Evolutionary conservation across 345 rosid genomes (phyloP).

Genomic region (Turritis glabra): DNA sequence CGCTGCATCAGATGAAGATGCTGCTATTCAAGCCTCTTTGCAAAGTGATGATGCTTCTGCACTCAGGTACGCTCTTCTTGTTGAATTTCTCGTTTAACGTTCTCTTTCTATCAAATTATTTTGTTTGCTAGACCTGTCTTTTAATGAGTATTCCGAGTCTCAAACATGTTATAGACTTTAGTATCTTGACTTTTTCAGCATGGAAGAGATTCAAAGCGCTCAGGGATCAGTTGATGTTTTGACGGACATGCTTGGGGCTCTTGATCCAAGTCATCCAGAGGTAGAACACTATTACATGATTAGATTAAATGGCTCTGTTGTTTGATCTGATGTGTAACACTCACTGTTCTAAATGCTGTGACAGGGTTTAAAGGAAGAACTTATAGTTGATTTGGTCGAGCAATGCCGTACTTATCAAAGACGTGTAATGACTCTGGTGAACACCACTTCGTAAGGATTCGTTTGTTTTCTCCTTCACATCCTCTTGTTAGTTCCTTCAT

Average conservation of each 20-base stretch:
- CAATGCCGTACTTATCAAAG: slow-evolving; percentile 89
- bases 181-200: slow-evolving; percentile 46
- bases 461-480: not conserved
- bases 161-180: slow-evolving; percentile 12
- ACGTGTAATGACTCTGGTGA: slow-evolving; percentile 82
- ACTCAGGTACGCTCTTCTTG: slow-evolving; percentile 60
- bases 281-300: slow-evolving; percentile 39
- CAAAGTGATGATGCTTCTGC: slow-evolving; percentile 86
- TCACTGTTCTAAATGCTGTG: slow-evolving; percentile 26
- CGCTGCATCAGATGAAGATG: slow-evolving; percentile 71
- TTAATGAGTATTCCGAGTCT: not conserved
- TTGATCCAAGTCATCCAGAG: slow-evolving; percentile 82
- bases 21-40: slow-evolving; percentile 88
- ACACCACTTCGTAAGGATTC: slow-evolving; percentile 60
- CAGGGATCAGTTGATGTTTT: slow-evolving; percentile 70
- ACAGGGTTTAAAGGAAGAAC: slow-evolving; percentile 86
- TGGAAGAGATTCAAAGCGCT: slow-evolving; percentile 77
- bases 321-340: slow-evolving; percentile 6
- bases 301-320: not conserved
- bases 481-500: not conserved
- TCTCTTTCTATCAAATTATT: not conserved
- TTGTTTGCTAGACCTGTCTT: not conserved
- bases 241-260: slow-evolving; percentile 82
- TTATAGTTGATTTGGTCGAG: slow-evolving; percentile 84
- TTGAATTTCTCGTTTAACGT: not conserved